Evolutionary conservation across 2,329 filamentous ascomycete genomes (phyloP).

Genomic region (Ceratocystis cacaofunesta): DNA sequence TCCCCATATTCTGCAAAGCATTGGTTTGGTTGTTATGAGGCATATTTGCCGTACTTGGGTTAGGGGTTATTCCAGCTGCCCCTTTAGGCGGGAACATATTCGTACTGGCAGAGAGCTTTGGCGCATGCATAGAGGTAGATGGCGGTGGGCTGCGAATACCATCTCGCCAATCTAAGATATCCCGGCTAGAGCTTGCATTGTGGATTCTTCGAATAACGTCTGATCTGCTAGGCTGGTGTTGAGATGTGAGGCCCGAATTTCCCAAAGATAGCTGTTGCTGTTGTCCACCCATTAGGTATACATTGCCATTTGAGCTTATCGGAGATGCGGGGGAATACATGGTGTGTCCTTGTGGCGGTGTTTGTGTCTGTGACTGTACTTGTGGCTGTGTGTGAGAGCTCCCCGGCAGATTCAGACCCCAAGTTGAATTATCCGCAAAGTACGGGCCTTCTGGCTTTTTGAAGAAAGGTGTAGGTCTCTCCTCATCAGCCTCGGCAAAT

Average conservation of each 20-base stretch:
- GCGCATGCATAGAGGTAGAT: conserved; percentile 22
- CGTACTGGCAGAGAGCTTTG: conserved; percentile 25
- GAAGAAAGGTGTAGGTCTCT: conserved; percentile 38
- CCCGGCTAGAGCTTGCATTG: conserved; percentile 7
- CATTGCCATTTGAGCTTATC: background rate
- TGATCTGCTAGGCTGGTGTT: background rate
- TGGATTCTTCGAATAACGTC: background rate
- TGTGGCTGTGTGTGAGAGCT: conserved; percentile 27
- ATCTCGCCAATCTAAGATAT: conserved; percentile 12
- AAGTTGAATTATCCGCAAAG: conserved; percentile 40
- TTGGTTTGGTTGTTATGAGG: background rate
- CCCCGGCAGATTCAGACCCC: conserved; percentile 32
- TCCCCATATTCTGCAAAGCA: background rate
- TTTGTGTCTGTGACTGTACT: background rate
- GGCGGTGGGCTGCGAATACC: conserved; percentile 9
- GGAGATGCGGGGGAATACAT: background rate
- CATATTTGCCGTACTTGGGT: background rate
- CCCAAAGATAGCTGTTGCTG: background rate
- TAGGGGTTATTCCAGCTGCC: background rate
- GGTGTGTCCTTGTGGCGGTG: background rate
- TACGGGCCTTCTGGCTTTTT: conserved; percentile 37
- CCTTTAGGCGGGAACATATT: conserved; percentile 24
- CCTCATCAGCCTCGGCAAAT: conserved; percentile 63
- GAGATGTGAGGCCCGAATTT: background rate
- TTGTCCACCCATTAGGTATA: background rate